A percentile compares a stretch with the other conserved stretches of the same genome.
These are phyloP conservation scores for Xylariaceae sp. DNA, from an alignment of 2,329 filamentous ascomycete genomes.

Conservation along the genomic window DNA sequence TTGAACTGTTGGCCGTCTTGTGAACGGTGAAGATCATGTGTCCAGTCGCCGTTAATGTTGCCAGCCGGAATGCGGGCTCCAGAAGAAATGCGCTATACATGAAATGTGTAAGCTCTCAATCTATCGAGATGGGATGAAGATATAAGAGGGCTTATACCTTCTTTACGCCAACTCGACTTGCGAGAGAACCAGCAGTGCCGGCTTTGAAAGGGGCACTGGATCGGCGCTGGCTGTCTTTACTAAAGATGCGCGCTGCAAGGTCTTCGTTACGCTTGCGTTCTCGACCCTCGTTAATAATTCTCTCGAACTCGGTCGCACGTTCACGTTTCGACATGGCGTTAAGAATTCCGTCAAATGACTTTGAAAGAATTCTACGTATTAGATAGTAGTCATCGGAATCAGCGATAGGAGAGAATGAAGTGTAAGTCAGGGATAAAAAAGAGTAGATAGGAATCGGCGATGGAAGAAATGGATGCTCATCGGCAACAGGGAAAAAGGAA, in stretches of 20 bases:
- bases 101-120: slow-evolving; percentile 35
- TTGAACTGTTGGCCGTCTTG: slow-evolving; percentile 49
- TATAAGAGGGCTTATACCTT: slow-evolving; percentile 61
- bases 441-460: no score
- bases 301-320: slow-evolving; percentile 22
- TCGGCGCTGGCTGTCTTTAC: slow-evolving; percentile 60
- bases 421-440: neutral
- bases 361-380: neutral
- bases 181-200: slow-evolving; percentile 61
- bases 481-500: no score
- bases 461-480: no score
- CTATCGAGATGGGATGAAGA: neutral
- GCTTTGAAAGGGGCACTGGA: slow-evolving; percentile 61
- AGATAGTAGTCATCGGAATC: neutral
- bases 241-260: slow-evolving; percentile 76
- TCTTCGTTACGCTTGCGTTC: slow-evolving; percentile 73
- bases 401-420: neutral
- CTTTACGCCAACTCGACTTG: slow-evolving; percentile 74
- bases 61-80: slow-evolving; percentile 49
- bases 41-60: slow-evolving; percentile 72
- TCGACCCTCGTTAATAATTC: slow-evolving; percentile 53
- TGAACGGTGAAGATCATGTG: slow-evolving; percentile 68
- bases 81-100: slow-evolving; percentile 42
- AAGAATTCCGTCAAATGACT: neutral
- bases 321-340: slow-evolving; percentile 45